phyloP scores from a whole-genome alignment of 2,329 filamentous ascomycete genomes.

The Mariannaea elegans region DNA sequence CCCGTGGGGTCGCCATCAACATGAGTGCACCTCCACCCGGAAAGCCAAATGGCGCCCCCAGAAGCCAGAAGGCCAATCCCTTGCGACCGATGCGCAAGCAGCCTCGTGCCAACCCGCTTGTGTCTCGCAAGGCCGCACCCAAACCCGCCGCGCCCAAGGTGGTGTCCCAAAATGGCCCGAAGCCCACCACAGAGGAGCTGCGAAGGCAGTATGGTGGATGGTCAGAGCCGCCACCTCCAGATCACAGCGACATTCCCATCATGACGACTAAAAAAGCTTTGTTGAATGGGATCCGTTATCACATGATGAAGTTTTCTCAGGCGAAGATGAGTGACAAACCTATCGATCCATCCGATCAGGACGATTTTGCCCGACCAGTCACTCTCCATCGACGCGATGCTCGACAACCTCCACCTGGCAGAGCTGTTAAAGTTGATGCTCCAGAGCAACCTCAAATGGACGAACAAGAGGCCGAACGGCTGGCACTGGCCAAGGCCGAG shows the following conservation, averaged over 20 bases:
- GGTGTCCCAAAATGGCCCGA: conserved; percentile 40
- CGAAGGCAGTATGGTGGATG: conserved; percentile 64
- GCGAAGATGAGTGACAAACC: conserved; percentile 66
- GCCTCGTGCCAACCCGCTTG: conserved; percentile 67
- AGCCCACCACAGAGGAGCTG: conserved; percentile 51
- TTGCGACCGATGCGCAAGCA: conserved; percentile 52
- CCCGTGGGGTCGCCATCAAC: conserved; percentile 19
- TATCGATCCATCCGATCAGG: conserved; percentile 73
- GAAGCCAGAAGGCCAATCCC: conserved; percentile 46
- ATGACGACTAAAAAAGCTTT: conserved; percentile 85
- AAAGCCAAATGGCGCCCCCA: conserved; percentile 45
- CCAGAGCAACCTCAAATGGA: conserved; percentile 56
- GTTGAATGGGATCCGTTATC: conserved; percentile 81
- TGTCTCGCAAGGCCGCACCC: conserved; percentile 58
- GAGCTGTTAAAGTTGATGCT: conserved; percentile 69
- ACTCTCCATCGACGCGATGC: conserved; percentile 90
- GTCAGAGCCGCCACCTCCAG: conserved; percentile 60
- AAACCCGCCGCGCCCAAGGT: conserved; percentile 36
- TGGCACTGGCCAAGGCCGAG: conserved; percentile 78
- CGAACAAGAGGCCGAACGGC: conserved; percentile 67
- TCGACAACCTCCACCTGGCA: conserved; percentile 70
- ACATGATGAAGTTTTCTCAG: conserved; percentile 82
- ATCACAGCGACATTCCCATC: conserved; percentile 70
- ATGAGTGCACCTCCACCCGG: conserved; percentile 57
- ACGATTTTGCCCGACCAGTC: conserved; percentile 87